Base-by-base conservation (phyloP, 139 green algal genomes). In the Deuterostichococcus epilithicus region DNA sequence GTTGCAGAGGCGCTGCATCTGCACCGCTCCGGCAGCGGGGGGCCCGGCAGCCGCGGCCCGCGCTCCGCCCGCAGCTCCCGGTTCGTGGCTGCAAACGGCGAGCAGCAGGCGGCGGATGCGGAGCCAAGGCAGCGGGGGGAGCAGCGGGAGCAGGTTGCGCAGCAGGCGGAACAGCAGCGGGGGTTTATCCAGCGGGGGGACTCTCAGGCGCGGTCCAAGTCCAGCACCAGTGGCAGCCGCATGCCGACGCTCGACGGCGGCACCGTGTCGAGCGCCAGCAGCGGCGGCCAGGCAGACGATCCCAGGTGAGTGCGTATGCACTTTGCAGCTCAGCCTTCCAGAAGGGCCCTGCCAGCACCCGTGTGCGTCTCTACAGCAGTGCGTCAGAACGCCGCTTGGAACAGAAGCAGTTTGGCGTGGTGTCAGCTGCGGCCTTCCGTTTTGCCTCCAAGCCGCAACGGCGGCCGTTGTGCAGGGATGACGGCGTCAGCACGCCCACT, bases 1-100 rank as follows among this genome's bases (percentile, higher is more conserved):
- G 45, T 81, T 25, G 66, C 52, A 44, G 78, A 70, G 6, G 60
- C 58, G 34, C 65, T 82, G 65, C 78, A 78, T 38, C 72, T 78
- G 73, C 72, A 65, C 78, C 34, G 67, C 67, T 38, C 34, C 4
- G 34, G 67, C 67, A 10, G 67, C 30, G 65, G 65, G 28, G 67
- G 67, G 34, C 38, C 25, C 3, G 70, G 70, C 18, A 30, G 68
- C 37, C 36, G 22, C 68, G 70, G 34, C n/a, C n/a, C n/a, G 25
- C 37, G 39, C 10, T 3, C 52, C 10, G 3, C 52, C 20, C 52
- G 20, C 52, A 5, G 28, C 20, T 25, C 20, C n/a, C n/a, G n/a
- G n/a, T n/a, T n/a, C n/a, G n/a, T n/a, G n/a, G n/a, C n/a, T n/a
- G n/a, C n/a, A n/a, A n/a, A n/a, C n/a, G n/a, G n/a, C n/a, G n/a